Conservation (phyloP, 148 eudicot genomes). For the Oxyria digyna region DNA sequence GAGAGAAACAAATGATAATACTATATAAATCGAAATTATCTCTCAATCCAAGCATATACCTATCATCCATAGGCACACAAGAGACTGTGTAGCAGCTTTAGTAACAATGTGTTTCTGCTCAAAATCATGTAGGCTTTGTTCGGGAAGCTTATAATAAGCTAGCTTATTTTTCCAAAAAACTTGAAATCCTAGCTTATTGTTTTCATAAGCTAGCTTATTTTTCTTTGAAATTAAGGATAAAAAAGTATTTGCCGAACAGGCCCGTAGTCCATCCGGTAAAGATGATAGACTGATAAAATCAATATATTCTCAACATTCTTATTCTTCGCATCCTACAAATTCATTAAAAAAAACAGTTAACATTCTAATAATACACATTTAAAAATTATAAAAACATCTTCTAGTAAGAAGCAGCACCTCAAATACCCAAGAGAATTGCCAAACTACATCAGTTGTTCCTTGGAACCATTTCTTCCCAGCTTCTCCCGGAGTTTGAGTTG, state of each 20-base stretch:
- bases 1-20: too few species aligned
- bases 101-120: constrained; percentile 81
- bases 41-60: too few species aligned
- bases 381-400: neutral
- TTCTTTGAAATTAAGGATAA: too few species aligned
- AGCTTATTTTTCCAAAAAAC: too few species aligned
- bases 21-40: too few species aligned
- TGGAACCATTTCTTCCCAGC: constrained; percentile 31
- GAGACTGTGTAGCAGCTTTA: constrained; percentile 88
- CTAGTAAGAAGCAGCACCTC: constrained; percentile 14
- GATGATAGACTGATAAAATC: constrained; percentile 80
- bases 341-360: neutral
- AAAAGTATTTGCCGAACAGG: too few species aligned
- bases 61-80: constrained; percentile 88
- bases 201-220: too few species aligned
- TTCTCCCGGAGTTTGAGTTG: constrained; percentile 40
- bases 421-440: constrained; percentile 29
- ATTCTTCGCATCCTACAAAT: constrained; percentile 52
- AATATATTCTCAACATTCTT: constrained; percentile 60
- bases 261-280: constrained; percentile 83
- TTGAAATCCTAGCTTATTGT: too few species aligned
- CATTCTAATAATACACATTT: neutral
- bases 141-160: too few species aligned
- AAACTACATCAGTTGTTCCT: constrained; percentile 38
- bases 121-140: too few species aligned